These are phyloP conservation scores for Calycina herbarum DNA, from an alignment of 2,329 filamentous ascomycete species.

Conservation along the genomic window DNA sequence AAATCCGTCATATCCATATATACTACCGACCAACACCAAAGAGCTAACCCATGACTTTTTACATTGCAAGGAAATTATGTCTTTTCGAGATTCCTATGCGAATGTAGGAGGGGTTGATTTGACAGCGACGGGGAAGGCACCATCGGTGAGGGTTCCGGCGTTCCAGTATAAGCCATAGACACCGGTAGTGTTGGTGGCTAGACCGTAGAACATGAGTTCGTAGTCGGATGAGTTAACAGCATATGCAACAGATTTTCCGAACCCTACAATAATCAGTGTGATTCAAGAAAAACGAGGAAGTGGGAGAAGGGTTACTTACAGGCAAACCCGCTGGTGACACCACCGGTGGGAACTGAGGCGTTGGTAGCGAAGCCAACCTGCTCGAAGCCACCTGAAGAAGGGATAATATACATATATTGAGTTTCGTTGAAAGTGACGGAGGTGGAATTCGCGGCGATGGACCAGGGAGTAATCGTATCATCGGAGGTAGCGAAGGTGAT, in stretches of 20 bases:
- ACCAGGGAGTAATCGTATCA: slow-evolving; percentile 28
- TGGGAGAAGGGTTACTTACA: neutral
- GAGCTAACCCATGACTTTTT: neutral
- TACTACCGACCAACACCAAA: neutral
- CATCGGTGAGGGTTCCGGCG: slow-evolving; percentile 11
- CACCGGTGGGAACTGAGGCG: slow-evolving; percentile 26
- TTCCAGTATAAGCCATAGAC: slow-evolving; percentile 34
- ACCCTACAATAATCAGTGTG: slow-evolving; percentile 20
- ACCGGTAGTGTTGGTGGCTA: slow-evolving; percentile 25
- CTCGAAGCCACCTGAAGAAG: slow-evolving; percentile 26
- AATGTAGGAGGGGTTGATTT: neutral
- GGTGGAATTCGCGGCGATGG: slow-evolving; percentile 29
- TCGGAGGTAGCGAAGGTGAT: slow-evolving; percentile 34
- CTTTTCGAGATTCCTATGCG: neutral
- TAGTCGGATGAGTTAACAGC: slow-evolving; percentile 26
- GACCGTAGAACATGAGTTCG: slow-evolving; percentile 32
- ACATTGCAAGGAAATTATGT: neutral
- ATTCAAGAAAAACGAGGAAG: too few relatives aligned
- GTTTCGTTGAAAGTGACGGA: slow-evolving; percentile 26
- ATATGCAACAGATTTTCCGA: slow-evolving; percentile 38
- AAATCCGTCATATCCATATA: neutral
- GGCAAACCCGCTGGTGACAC: slow-evolving; percentile 33
- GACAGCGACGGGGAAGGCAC: slow-evolving; percentile 25
- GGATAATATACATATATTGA: slow-evolving; percentile 30
- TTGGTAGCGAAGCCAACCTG: slow-evolving; percentile 35